Conservation (phyloP, 345 rosid genomes). For the Noccaea bulbosa region DNA sequence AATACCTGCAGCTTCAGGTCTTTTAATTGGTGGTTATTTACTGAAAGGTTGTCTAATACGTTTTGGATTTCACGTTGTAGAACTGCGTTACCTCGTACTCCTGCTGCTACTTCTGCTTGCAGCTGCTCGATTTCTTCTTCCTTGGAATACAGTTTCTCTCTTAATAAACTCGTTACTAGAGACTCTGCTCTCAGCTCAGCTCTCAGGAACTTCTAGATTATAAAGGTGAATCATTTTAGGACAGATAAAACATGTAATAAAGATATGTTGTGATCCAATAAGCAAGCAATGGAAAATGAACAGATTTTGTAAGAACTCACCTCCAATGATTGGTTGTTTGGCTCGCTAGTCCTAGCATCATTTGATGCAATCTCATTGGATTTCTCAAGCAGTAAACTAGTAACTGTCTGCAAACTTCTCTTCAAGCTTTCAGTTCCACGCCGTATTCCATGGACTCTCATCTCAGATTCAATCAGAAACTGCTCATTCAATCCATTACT, state of each 20-base stretch:
- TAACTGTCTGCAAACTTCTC: conserved; percentile 73
- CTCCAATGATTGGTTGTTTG: conserved; percentile 51
- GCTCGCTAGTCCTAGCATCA: conserved; percentile 39
- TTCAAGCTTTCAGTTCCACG: conserved; percentile 68
- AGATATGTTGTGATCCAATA: background rate
- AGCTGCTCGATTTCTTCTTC: conserved; percentile 85
- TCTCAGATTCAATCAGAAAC: conserved; percentile 72
- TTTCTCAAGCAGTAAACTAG: conserved; percentile 71
- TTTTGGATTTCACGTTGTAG: conserved; percentile 70
- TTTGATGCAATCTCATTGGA: conserved; percentile 49
- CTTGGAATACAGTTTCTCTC: conserved; percentile 82
- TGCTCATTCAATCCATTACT: conserved; percentile 63
- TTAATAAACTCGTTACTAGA: conserved; percentile 66
- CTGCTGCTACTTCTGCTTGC: conserved; percentile 82
- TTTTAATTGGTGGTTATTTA: conserved; percentile 65
- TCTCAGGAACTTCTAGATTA: conserved; percentile 54
- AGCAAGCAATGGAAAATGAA: background rate
- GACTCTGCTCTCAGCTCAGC: conserved; percentile 78
- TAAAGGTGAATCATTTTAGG: conserved; percentile 27
- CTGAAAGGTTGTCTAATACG: conserved; percentile 69
- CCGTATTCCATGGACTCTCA: conserved; percentile 70
- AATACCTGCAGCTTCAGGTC: conserved; percentile 87
- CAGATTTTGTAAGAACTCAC: conserved; percentile 48
- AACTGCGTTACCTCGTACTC: conserved; percentile 76
- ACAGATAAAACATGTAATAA: conserved; percentile 26